phyloP scores from a whole-genome alignment of 371 early-diverging fungal species.

The Mucor racemosus region DNA sequence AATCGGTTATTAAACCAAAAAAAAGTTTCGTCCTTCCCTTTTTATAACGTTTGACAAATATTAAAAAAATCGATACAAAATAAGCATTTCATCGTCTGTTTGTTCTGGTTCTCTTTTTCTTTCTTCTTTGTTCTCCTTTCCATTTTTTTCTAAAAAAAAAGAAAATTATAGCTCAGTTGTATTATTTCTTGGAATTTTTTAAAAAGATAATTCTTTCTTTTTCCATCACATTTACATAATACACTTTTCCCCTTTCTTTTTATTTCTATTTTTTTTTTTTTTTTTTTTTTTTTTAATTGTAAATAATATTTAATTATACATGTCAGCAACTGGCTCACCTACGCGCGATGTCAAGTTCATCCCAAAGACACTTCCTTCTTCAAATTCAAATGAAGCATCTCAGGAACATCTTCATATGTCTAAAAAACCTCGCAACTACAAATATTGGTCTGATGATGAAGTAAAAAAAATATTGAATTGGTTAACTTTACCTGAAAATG shows the following conservation, averaged over 20 bases:
- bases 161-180: neutral
- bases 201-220: neutral
- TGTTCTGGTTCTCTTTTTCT: conserved; percentile 1
- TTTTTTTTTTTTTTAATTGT: neutral
- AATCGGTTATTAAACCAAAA: neutral
- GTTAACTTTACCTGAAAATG: conserved; percentile 29
- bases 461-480: conserved; percentile 25
- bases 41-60: conserved; percentile 4
- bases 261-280: neutral
- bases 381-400: conserved; percentile 3
- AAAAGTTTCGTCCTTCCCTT: neutral
- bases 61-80: conserved; percentile 1
- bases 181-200: neutral
- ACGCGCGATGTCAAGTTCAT: conserved; percentile 17
- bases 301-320: neutral
- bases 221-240: neutral
- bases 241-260: neutral
- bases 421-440: conserved; percentile 32
- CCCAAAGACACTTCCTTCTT: conserved; percentile 9
- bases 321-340: conserved; percentile 19
- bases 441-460: conserved; percentile 37
- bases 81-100: conserved; percentile 5
- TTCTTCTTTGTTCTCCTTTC: conserved; percentile 1
- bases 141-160: neutral
- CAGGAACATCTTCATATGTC: conserved; percentile 17